phyloP scores from a whole-genome alignment of 345 rosid genomes.

The Lenwebbia sp. region DNA sequence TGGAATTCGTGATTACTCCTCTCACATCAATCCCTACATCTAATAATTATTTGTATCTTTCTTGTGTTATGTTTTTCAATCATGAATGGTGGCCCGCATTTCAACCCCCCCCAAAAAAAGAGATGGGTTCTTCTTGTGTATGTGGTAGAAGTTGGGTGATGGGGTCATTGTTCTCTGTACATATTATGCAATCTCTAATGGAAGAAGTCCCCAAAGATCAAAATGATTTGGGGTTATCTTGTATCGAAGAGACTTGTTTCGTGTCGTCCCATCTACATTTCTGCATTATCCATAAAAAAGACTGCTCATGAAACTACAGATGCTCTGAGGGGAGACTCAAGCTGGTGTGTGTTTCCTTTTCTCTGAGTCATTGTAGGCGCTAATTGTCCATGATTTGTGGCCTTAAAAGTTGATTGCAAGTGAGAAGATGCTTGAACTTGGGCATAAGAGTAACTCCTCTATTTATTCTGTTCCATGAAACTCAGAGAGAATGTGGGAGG shows the following conservation, averaged over 20 bases:
- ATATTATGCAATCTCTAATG: background rate
- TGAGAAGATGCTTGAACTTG: background rate
- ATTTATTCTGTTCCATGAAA: background rate
- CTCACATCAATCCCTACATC: constrained; percentile 81
- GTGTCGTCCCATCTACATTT: background rate
- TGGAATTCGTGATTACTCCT: constrained; percentile 70
- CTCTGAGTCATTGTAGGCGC: background rate
- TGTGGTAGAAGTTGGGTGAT: background rate
- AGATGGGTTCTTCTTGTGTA: background rate
- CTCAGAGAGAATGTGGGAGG: background rate
- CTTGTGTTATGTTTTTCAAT: background rate
- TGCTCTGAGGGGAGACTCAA: background rate
- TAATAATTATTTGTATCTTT: constrained; percentile 1
- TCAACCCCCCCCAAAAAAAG: background rate
- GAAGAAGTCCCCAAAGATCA: background rate
- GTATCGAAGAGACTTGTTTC: background rate
- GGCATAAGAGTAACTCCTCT: background rate
- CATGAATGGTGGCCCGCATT: background rate
- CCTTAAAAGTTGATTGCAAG: background rate
- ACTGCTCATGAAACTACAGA: background rate
- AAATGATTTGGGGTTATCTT: background rate
- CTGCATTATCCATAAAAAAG: background rate
- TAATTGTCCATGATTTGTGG: background rate
- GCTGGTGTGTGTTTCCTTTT: background rate
- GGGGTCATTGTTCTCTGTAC: background rate